Evolutionary conservation across 257 asterid genomes (phyloP).

Genomic region (Jacaranda copaia): DNA sequence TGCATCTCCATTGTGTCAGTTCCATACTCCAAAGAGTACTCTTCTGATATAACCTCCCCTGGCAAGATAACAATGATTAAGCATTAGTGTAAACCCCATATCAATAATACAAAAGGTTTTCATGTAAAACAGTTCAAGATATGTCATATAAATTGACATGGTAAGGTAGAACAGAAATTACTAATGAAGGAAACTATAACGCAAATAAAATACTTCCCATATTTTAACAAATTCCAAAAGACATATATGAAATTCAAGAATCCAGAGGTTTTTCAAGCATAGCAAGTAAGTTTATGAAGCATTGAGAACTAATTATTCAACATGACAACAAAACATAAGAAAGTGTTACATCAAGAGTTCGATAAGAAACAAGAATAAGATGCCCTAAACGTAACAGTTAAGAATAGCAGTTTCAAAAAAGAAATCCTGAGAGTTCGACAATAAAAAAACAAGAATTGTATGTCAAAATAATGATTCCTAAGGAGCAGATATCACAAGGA

Average conservation of each 20-base stretch:
- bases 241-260: slow-evolving; percentile 7
- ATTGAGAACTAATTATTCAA: slow-evolving; percentile 1
- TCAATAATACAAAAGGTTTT: slow-evolving; percentile 9
- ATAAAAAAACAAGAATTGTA: background rate
- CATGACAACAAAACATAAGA: background rate
- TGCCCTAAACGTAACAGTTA: background rate
- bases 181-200: background rate
- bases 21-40: slow-evolving; percentile 94
- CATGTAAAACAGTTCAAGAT: background rate
- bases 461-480: background rate
- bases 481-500: slow-evolving; percentile 7
- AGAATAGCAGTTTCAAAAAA: background rate
- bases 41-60: slow-evolving; percentile 97
- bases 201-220: background rate
- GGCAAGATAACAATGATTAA: slow-evolving; percentile 33
- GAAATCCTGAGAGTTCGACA: background rate
- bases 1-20: slow-evolving; percentile 94
- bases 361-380: background rate
- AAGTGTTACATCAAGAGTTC: background rate
- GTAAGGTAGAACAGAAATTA: background rate
- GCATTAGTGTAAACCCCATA: background rate
- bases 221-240: slow-evolving; percentile 1
- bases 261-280: background rate
- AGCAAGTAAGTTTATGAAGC: background rate
- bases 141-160: background rate